These are phyloP conservation scores for Chlamydomonas incerta DNA, from an alignment of 139 green algal genomes.

Conservation along the genomic window DNA sequence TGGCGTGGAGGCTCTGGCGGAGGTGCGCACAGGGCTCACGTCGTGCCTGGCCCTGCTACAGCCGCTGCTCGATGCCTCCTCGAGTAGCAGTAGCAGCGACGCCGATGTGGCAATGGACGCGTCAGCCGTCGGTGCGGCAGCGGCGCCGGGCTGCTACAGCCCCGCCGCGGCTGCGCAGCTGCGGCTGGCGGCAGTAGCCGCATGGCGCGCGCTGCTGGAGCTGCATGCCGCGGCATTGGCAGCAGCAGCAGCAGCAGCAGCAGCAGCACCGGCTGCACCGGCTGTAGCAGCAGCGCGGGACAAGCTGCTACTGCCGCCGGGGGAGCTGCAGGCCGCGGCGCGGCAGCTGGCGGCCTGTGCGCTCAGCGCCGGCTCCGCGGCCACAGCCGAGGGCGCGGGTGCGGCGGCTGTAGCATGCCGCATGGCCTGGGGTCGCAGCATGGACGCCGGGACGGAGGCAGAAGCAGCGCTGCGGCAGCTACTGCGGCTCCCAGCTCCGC, in stretches of 20 bases:
- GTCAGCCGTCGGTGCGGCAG: neutral
- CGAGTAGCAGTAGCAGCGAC: neutral
- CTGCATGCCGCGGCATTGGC: slow-evolving; percentile 16
- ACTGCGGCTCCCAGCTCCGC: neutral
- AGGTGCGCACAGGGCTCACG: neutral
- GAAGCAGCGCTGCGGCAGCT: slow-evolving; percentile 10
- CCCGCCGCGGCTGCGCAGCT: slow-evolving; percentile 1
- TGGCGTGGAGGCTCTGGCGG: slow-evolving; percentile 5
- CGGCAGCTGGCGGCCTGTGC: slow-evolving; percentile 24
- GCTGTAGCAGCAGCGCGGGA: no score
- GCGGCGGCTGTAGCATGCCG: neutral
- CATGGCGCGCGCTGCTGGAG: neutral
- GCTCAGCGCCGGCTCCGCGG: neutral
- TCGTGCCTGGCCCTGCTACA: neutral
- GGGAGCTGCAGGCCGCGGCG: neutral
- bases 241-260: neutral
- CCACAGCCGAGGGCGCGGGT: no score
- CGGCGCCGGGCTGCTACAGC: neutral
- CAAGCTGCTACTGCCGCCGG: neutral
- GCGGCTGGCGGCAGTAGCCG: slow-evolving; percentile 2
- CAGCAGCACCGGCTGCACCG: neutral
- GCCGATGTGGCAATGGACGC: neutral
- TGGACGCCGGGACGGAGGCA: neutral
- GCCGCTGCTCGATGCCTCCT: neutral
- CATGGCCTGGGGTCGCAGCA: neutral